Evolutionary conservation across 2,329 filamentous ascomycete genomes (phyloP).

Genomic region (Trichoderma hamatum): DNA sequence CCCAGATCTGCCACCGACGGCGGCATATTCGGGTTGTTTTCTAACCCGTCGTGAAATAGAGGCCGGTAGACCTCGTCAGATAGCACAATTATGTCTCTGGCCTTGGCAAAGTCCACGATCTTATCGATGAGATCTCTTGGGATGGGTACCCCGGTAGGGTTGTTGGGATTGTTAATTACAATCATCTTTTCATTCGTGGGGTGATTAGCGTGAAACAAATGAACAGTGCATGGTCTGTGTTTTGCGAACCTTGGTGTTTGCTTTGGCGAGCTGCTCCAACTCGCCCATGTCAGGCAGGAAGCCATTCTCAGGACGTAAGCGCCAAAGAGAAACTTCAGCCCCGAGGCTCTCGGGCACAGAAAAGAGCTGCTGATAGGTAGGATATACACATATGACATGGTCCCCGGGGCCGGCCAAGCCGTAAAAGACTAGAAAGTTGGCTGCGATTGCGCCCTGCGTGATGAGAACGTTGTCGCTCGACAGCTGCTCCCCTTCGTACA

Average conservation of each 20-base stretch:
- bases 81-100: conserved; percentile 67
- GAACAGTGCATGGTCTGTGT: not conserved
- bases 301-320: conserved; percentile 62
- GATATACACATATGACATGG: conserved; percentile 84
- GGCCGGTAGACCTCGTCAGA: conserved; percentile 84
- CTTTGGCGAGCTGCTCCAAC: conserved; percentile 64
- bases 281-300: conserved; percentile 70
- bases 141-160: conserved; percentile 75
- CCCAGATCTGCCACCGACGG: conserved; percentile 68
- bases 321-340: conserved; percentile 78
- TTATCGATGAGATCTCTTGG: conserved; percentile 61
- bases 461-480: conserved; percentile 68
- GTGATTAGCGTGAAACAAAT: conserved; percentile 49
- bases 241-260: conserved; percentile 67
- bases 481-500: conserved; percentile 61
- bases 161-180: conserved; percentile 74
- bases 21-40: conserved; percentile 49
- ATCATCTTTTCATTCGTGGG: conserved; percentile 57
- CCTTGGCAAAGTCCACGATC: conserved; percentile 65
- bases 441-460: conserved; percentile 78
- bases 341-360: conserved; percentile 73
- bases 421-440: conserved; percentile 82
- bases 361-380: conserved; percentile 86
- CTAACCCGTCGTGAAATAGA: conserved; percentile 67
- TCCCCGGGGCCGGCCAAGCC: conserved; percentile 71